These are phyloP conservation scores for Pyrus communis DNA, from an alignment of 306 rosid species.

Conservation along the genomic window DNA sequence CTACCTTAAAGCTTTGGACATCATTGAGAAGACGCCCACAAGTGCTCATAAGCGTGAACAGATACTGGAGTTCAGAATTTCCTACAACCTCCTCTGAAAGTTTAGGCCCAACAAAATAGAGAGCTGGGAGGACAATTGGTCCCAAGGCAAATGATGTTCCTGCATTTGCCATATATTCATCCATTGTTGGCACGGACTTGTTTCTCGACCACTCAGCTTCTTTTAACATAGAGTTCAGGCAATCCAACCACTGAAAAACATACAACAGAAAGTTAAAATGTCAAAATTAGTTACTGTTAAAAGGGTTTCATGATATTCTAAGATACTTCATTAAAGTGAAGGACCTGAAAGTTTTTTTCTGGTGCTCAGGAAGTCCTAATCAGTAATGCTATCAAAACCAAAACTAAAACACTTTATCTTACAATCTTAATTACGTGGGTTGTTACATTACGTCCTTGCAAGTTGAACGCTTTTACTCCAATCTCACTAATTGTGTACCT, in stretches of 20 bases:
- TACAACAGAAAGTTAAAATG: neutral
- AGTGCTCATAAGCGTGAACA: slow-evolving; percentile 56
- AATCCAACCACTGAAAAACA: slow-evolving; percentile 59
- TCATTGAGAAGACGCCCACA: slow-evolving; percentile 72
- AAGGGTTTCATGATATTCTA: neutral
- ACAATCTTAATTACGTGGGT: slow-evolving; percentile 51
- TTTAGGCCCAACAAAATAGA: slow-evolving; percentile 69
- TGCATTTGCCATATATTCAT: slow-evolving; percentile 70
- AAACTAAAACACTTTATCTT: neutral
- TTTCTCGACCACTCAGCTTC: slow-evolving; percentile 65
- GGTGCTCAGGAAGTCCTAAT: too few species aligned
- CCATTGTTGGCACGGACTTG: slow-evolving; percentile 47
- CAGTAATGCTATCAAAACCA: too few species aligned
- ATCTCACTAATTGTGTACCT: slow-evolving; percentile 52
- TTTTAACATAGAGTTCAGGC: slow-evolving; percentile 55
- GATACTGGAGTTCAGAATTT: slow-evolving; percentile 34
- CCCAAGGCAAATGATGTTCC: slow-evolving; percentile 62
- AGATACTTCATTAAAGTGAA: neutral
- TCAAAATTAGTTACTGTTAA: neutral
- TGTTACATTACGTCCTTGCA: slow-evolving; percentile 54
- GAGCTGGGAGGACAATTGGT: slow-evolving; percentile 67
- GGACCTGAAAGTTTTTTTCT: neutral
- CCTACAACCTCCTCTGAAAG: slow-evolving; percentile 36
- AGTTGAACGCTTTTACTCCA: slow-evolving; percentile 41
- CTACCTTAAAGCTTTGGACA: slow-evolving; percentile 53